Evolutionary conservation across 2,329 filamentous ascomycete species (phyloP).

Genomic region (Cladosporium cucumerinum): DNA sequence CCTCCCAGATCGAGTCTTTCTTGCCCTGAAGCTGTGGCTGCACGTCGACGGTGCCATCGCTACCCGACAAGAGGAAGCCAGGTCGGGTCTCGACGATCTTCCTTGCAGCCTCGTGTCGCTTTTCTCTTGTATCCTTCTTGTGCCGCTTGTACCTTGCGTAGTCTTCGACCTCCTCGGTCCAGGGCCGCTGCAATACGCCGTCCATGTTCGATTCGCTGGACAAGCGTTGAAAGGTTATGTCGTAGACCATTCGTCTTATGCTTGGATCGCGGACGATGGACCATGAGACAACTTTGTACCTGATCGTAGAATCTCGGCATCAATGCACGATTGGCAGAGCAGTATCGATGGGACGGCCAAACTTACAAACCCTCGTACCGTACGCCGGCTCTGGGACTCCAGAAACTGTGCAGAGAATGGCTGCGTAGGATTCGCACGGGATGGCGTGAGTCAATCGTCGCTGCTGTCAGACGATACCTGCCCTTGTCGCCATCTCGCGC

Average conservation of each 20-base stretch:
- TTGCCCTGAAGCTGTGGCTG: background rate
- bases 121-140: constrained; percentile 18
- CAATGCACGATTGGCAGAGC: background rate
- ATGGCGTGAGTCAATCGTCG: constrained; percentile 38
- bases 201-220: constrained; percentile 33
- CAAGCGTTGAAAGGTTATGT: constrained; percentile 40
- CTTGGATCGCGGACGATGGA: constrained; percentile 32
- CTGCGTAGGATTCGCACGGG: constrained; percentile 45
- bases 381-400: constrained; percentile 46
- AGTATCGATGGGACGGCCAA: background rate
- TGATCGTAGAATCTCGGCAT: constrained; percentile 13
- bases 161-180: constrained; percentile 46
- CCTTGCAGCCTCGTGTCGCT: constrained; percentile 15
- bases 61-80: background rate
- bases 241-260: constrained; percentile 34
- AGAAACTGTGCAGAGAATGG: constrained; percentile 44
- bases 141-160: constrained; percentile 48
- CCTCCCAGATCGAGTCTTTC: background rate
- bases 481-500: constrained; percentile 40
- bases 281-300: constrained; percentile 42
- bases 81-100: constrained; percentile 5
- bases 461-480: constrained; percentile 43
- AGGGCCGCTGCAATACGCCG: constrained; percentile 39
- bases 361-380: constrained; percentile 50
- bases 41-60: constrained; percentile 17